phyloP scores from a whole-genome alignment of 139 green algal species.

The Mychonastes homosphaera region DNA sequence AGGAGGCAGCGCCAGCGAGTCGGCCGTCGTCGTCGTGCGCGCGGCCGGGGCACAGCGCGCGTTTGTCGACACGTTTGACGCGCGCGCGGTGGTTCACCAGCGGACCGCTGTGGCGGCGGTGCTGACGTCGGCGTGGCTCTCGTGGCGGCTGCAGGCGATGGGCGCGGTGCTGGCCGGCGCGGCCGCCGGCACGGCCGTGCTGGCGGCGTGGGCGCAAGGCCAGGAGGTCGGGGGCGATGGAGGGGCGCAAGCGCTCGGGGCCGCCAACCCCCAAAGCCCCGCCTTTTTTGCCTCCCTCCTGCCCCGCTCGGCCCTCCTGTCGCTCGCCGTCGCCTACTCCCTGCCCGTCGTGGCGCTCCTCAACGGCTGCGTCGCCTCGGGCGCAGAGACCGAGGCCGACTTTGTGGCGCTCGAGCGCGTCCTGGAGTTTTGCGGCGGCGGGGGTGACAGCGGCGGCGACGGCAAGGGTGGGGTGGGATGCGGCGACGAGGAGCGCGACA shows the following conservation, averaged over 20 bases:
- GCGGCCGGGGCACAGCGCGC: constrained; percentile 32
- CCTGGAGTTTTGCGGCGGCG: too few species aligned
- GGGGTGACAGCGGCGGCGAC: too few species aligned
- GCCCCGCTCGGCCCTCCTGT: constrained; percentile 52
- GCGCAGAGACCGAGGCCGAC: constrained; percentile 68
- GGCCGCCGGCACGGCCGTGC: too few species aligned
- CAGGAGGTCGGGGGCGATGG: background rate
- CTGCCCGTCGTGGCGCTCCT: constrained; percentile 68
- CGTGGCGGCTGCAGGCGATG: background rate
- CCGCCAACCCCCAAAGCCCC: background rate
- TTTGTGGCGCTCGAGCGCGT: constrained; percentile 77
- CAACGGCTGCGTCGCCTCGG: constrained; percentile 54
- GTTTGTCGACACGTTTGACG: constrained; percentile 26
- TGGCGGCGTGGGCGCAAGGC: background rate
- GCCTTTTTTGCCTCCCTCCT: background rate
- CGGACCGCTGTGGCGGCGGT: constrained; percentile 12
- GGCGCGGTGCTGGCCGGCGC: constrained; percentile 1
- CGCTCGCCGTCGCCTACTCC: constrained; percentile 64
- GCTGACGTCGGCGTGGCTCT: background rate
- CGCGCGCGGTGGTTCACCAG: constrained; percentile 28
- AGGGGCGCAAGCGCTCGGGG: background rate
- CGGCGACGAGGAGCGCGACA: too few species aligned
- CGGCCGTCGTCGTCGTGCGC: constrained; percentile 34
- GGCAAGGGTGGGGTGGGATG: too few species aligned
- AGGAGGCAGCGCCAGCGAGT: too few species aligned